phyloP scores from a whole-genome alignment of 2,329 filamentous ascomycete species.

The Calonectria pseudoreteaudii region DNA sequence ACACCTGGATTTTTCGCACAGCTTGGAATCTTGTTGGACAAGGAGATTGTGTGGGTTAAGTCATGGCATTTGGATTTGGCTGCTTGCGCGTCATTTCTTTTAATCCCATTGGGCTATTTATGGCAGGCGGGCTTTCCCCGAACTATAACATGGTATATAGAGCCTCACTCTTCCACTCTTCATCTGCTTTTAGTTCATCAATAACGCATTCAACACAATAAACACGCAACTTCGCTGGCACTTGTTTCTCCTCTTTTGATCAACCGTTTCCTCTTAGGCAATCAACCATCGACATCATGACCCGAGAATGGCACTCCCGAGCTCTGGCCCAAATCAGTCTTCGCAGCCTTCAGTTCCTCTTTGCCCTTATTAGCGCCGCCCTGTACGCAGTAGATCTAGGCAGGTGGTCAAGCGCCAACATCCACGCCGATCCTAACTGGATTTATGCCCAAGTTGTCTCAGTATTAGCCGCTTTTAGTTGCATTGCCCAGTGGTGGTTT shows the following conservation, averaged over 20 bases:
- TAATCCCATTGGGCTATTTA: neutral
- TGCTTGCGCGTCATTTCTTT: slow-evolving; percentile 14
- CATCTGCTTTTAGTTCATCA: neutral
- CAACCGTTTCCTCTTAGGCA: neutral
- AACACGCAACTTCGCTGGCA: neutral
- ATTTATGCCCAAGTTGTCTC: slow-evolving; percentile 28
- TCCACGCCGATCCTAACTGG: slow-evolving; percentile 27
- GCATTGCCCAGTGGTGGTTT: slow-evolving; percentile 28
- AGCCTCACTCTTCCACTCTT: neutral
- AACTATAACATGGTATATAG: neutral
- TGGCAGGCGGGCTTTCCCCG: neutral
- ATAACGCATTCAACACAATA: neutral
- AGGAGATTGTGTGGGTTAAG: neutral
- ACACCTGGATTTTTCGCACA: slow-evolving; percentile 19
- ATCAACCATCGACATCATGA: slow-evolving; percentile 1
- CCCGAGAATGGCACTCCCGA: slow-evolving; percentile 23
- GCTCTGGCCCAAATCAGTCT: slow-evolving; percentile 23
- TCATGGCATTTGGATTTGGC: neutral
- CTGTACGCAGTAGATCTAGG: slow-evolving; percentile 26
- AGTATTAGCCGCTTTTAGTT: slow-evolving; percentile 11
- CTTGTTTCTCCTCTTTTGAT: neutral
- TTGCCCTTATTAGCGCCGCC: slow-evolving; percentile 27
- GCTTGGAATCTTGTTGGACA: slow-evolving; percentile 8
- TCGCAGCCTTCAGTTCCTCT: slow-evolving; percentile 24
- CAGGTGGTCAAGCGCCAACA: slow-evolving; percentile 21